Percentiles rank a stretch among this genome's conserved stretches.
Evolutionary conservation across 1,284 basidiomycete genomes (phyloP).

Genomic region (Ganoderma lingzhi): DNA sequence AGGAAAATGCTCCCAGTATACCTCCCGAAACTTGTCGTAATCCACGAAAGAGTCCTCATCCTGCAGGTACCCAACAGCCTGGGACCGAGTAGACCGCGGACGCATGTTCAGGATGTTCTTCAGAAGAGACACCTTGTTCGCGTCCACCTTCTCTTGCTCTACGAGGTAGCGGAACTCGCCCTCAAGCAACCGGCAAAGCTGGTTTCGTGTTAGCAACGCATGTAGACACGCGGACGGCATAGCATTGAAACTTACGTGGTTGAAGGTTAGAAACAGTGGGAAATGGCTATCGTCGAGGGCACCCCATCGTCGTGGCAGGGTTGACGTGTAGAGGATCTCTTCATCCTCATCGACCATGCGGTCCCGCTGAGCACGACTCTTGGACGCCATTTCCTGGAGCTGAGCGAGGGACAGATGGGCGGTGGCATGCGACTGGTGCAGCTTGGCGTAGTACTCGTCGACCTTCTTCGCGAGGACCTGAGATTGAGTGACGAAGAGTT

Average conservation of each 20-base stretch:
- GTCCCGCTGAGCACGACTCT: not conserved
- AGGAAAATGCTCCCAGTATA: conserved; percentile 72
- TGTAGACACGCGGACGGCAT: not conserved
- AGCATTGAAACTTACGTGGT: conserved; percentile 50
- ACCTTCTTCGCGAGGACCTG: conserved; percentile 70
- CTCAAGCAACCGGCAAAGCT: conserved; percentile 55
- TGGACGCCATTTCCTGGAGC: conserved; percentile 39
- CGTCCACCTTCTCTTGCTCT: not conserved
- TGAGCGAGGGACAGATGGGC: conserved; percentile 49
- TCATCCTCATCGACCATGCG: conserved; percentile 58
- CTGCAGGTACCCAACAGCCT: not conserved
- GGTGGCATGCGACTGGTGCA: conserved; percentile 55
- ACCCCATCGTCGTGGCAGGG: conserved; percentile 64
- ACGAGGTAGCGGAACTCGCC: conserved; percentile 43
- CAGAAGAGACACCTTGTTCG: not conserved
- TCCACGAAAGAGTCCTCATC: conserved; percentile 45
- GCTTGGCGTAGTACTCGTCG: conserved; percentile 66
- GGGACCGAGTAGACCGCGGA: not conserved
- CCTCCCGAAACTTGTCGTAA: conserved; percentile 56
- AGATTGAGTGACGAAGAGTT: conserved; percentile 79
- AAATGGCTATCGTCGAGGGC: conserved; percentile 68
- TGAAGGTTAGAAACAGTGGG: conserved; percentile 74
- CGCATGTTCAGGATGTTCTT: not conserved
- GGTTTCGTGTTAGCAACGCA: not conserved
- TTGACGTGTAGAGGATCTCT: conserved; percentile 48